Evolutionary conservation across 176 grass and related monocot genomes (phyloP).

Genomic region (Zoysia japonica): DNA sequence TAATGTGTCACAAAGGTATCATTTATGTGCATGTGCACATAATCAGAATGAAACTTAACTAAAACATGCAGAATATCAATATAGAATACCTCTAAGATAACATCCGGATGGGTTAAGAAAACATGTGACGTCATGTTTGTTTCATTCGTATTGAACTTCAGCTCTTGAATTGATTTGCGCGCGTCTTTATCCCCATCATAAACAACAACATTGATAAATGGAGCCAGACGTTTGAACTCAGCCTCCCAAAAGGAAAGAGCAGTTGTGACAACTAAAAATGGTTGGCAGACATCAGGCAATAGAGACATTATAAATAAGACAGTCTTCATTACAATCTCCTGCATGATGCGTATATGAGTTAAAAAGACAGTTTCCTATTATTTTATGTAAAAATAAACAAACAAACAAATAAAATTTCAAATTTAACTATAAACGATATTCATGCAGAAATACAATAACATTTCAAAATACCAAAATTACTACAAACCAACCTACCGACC

Average conservation of each 20-base stretch:
- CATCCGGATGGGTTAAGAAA: slow-evolving; percentile 70
- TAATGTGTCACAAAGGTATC: background rate
- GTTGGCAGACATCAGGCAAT: slow-evolving; percentile 48
- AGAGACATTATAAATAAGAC: slow-evolving; percentile 65
- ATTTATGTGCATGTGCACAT: slow-evolving; percentile 16
- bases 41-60: slow-evolving; percentile 18
- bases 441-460: slow-evolving; percentile 18
- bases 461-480: slow-evolving; percentile 4
- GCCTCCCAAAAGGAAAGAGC: slow-evolving; percentile 64
- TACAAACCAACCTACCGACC: slow-evolving; percentile 7
- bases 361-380: background rate
- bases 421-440: slow-evolving; percentile 9
- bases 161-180: slow-evolving; percentile 57
- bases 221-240: slow-evolving; percentile 70
- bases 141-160: slow-evolving; percentile 58
- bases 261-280: slow-evolving; percentile 71
- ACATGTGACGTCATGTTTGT: slow-evolving; percentile 70
- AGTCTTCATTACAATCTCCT: slow-evolving; percentile 69
- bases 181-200: slow-evolving; percentile 61
- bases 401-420: background rate
- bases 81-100: slow-evolving; percentile 62
- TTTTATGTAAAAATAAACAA: background rate
- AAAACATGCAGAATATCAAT: background rate
- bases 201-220: slow-evolving; percentile 60
- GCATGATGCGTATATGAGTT: slow-evolving; percentile 31